Evolutionary conservation across 306 rosid species (phyloP), one percentile per base, ranked within the genome.

Genomic region (Glycyrrhiza uralensis): DNA sequence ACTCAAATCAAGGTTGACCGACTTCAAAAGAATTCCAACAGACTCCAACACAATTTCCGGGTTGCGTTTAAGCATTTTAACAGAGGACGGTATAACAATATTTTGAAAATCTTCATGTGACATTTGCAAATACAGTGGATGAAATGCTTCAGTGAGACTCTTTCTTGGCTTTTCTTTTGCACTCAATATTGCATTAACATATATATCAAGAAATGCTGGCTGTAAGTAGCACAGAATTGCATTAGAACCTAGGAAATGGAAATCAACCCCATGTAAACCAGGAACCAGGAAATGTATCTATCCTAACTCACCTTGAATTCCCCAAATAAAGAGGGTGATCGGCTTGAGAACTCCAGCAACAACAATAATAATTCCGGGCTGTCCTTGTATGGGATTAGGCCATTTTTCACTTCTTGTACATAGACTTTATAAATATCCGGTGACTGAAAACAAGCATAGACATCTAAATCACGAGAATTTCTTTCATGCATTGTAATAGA

Each of bases 21-120:
- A 87, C 64, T 82, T 79, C 85, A 91, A 82, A 77, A 92, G 89
- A 81, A 89, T 47, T 71, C 88, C 91, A 82, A 89, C 87, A 4
- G 97, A 86, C 77, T 94, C 99, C 89, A 94, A 81, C 75, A 88
- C 91, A 83, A 91, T 91, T 89, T 94, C 99, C 6, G 99, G 99
- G 83, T 91, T 94, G 50, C 99, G 91, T 77, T 94, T 94, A 65
- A 94, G 90, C 99, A 94, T 91, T 89, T 94, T 94, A 63, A 94
- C 74, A 78, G 97, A 79, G 18, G 96, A 89, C 0, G 96, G 96
- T 67, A 94, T 54, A 77, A 94, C 92, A 20, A 75, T 52, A 76
- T 62, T 82, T 75, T 86, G 95, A 66, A 94, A 88, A 80, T 94
- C 99, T 76, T 89, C 95, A 62, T 89, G 97, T 24, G 76, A 75